phyloP scores from a whole-genome alignment of 345 rosid species.

The Mallotus nudiflorus region DNA sequence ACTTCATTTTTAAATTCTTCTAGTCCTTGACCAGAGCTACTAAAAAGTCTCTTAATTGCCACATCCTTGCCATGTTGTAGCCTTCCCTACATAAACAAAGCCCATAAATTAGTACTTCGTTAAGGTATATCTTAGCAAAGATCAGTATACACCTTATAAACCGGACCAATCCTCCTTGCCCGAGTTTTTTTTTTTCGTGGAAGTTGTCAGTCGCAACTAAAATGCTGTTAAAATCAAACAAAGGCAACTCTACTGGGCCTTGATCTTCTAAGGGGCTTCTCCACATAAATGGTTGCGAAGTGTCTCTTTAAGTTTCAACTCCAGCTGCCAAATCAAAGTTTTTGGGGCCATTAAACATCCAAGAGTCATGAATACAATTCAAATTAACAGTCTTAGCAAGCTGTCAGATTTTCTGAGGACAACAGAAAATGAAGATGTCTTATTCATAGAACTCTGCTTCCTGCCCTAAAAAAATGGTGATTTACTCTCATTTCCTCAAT shows the following conservation, averaged over 20 bases:
- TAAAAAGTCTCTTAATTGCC: slow-evolving; percentile 26
- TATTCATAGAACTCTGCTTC: not conserved
- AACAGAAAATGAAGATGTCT: not conserved
- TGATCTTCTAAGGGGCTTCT: not conserved
- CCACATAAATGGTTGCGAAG: not conserved
- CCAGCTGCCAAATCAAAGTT: not conserved
- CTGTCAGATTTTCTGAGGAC: not conserved
- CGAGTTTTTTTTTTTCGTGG: slow-evolving; percentile 14
- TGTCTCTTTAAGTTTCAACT: not conserved
- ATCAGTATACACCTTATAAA: slow-evolving; percentile 18
- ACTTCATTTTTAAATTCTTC: slow-evolving; percentile 24
- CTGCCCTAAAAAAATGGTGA: no score
- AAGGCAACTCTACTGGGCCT: slow-evolving; percentile 4
- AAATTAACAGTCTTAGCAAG: not conserved
- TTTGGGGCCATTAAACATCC: not conserved
- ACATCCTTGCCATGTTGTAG: slow-evolving; percentile 20
- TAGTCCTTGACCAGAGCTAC: slow-evolving; percentile 24
- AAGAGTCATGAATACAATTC: not conserved
- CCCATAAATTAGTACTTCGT: not conserved
- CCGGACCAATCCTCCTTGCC: slow-evolving; percentile 32
- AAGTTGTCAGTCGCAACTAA: slow-evolving; percentile 19
- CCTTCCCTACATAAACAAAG: slow-evolving; percentile 16
- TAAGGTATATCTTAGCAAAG: not conserved
- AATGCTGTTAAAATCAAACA: slow-evolving; percentile 13
- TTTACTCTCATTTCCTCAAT: not conserved